Percentiles rank a stretch among this genome's conserved stretches.
Evolutionary conservation across 148 eudicot genomes (phyloP).

Genomic region (Fagopyrum homotropicum): DNA sequence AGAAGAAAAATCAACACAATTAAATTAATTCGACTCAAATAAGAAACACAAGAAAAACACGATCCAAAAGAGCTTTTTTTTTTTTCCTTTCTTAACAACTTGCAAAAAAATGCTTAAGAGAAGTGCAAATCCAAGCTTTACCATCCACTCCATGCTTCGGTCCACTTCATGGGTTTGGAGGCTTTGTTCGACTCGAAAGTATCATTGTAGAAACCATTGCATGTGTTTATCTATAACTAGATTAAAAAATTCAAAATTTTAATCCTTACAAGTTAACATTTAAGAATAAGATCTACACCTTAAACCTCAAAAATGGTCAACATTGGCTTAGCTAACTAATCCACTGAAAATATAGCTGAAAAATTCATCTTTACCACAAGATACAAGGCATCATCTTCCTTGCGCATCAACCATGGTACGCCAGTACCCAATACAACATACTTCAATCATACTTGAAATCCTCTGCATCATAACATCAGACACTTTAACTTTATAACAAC

Average conservation of each 20-base stretch:
- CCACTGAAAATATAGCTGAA: neutral
- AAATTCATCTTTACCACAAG: slow-evolving; percentile 46
- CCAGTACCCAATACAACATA: slow-evolving; percentile 74
- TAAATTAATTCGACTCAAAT: too few species aligned
- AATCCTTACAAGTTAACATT: neutral
- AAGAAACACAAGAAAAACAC: too few species aligned
- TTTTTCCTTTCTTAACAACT: too few species aligned
- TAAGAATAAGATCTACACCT: neutral
- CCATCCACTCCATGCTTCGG: slow-evolving; percentile 99
- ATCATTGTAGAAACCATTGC: slow-evolving; percentile 88
- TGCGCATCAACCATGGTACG: slow-evolving; percentile 96
- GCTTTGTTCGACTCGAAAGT: slow-evolving; percentile 68
- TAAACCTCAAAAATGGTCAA: neutral
- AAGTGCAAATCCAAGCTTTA: slow-evolving; percentile 17
- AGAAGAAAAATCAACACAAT: too few species aligned
- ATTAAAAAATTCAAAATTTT: neutral
- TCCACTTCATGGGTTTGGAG: slow-evolving; percentile 82
- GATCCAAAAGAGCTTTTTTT: too few species aligned
- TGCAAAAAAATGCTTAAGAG: neutral
- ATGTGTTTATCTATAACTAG: slow-evolving; percentile 63
- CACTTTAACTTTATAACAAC: neutral
- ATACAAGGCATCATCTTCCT: slow-evolving; percentile 88
- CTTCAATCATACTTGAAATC: slow-evolving; percentile 95
- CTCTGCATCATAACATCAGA: slow-evolving; percentile 44
- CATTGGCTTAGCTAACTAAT: neutral